Percentiles rank a stretch among this genome's conserved stretches.
Conservation (phyloP, 108 stramenopile genomes). For the Fistulifera pelliculosa region DNA sequence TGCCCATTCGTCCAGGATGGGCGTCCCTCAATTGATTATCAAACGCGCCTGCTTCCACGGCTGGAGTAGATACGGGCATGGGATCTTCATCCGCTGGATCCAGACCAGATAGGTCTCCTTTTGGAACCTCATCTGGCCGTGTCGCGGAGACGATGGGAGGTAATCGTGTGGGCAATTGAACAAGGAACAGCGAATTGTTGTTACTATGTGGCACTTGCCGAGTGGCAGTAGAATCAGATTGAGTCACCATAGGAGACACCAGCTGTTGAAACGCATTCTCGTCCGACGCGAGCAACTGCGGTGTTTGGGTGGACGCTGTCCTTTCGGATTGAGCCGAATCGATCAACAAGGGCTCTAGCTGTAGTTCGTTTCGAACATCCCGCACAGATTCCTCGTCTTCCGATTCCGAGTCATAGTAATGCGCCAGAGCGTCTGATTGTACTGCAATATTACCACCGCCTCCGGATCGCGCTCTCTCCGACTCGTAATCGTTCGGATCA, state of each 20-base stretch:
- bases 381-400: too few species aligned
- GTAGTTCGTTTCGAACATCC: not conserved
- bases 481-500: too few species aligned
- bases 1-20: constrained; percentile 60
- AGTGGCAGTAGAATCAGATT: not conserved
- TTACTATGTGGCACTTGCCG: constrained; percentile 11
- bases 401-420: too few species aligned
- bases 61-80: constrained; percentile 24
- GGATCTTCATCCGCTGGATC: constrained; percentile 4
- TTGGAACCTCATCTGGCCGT: not conserved
- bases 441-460: too few species aligned
- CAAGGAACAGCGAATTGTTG: constrained; percentile 41
- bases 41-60: constrained; percentile 22
- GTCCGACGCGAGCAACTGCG: not conserved
- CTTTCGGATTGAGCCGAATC: not conserved
- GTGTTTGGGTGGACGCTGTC: not conserved
- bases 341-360: not conserved
- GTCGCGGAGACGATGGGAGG: constrained; percentile 23
- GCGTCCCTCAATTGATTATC: constrained; percentile 57
- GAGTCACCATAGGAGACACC: not conserved
- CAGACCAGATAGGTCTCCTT: not conserved
- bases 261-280: not conserved
- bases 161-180: constrained; percentile 51
- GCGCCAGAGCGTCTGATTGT: too few species aligned
- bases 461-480: too few species aligned